phyloP scores from a whole-genome alignment of 2,329 filamentous ascomycete species.

The Pseudogymnoascus sp. region DNA sequence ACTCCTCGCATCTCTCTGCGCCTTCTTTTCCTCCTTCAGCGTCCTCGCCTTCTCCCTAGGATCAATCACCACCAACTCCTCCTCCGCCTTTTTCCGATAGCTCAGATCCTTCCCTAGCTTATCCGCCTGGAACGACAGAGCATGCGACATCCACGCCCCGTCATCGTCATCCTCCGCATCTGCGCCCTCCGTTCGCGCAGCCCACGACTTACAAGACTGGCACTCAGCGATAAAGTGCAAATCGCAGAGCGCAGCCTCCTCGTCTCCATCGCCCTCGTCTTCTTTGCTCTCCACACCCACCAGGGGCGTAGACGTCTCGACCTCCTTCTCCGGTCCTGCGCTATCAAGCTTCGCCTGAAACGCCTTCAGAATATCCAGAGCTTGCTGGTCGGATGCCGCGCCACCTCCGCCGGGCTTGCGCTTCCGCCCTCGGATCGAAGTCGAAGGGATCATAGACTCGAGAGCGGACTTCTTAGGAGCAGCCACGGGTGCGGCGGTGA shows the following conservation, averaged over 20 bases:
- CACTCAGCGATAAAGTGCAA: conserved; percentile 94
- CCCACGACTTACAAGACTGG: conserved; percentile 84
- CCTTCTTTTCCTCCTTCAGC: conserved; percentile 58
- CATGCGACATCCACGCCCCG: conserved; percentile 78
- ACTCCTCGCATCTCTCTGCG: conserved; percentile 46
- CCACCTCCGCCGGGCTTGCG: conserved; percentile 53
- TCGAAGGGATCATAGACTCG: conserved; percentile 68
- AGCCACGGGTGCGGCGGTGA: conserved; percentile 43
- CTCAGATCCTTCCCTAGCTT: conserved; percentile 83
- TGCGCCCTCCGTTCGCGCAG: conserved; percentile 44
- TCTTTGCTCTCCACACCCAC: conserved; percentile 24
- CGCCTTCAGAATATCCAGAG: conserved; percentile 64
- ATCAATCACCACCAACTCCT: conserved; percentile 89
- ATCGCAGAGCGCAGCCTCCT: conserved; percentile 76
- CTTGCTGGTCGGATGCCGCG: conserved; percentile 51
- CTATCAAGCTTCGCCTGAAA: conserved; percentile 73
- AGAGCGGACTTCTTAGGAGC: conserved; percentile 61
- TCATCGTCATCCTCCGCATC: conserved; percentile 53
- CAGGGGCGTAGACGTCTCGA: conserved; percentile 19
- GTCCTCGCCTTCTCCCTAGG: conserved; percentile 75
- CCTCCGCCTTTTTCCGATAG: conserved; percentile 85
- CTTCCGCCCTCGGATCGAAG: conserved; percentile 64
- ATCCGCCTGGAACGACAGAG: conserved; percentile 80
- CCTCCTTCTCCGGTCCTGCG: conserved; percentile 37
- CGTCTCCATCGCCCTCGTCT: conserved; percentile 42